phyloP scores from a whole-genome alignment of 73 alveolate species.

The Breviolum minutum region DNA sequence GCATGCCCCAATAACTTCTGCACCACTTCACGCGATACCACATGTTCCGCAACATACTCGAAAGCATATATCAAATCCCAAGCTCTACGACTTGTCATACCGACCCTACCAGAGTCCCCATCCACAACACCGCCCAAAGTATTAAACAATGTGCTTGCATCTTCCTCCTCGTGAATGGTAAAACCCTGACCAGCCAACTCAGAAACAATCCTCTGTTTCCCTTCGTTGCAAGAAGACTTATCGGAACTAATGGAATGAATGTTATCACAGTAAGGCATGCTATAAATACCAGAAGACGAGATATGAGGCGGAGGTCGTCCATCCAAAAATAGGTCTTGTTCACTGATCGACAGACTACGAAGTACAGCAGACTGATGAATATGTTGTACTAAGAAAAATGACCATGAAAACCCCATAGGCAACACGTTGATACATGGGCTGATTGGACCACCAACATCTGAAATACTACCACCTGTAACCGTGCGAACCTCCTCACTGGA shows the following conservation, averaged over 20 bases:
- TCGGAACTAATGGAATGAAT: not conserved
- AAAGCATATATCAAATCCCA: not conserved
- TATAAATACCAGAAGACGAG: not conserved
- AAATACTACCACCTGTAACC: not conserved
- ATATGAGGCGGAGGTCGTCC: too few relatives aligned
- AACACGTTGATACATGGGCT: not conserved
- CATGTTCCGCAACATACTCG: not conserved
- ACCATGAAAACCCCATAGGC: not conserved
- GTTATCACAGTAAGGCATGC: conserved; percentile 43
- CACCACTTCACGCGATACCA: not conserved
- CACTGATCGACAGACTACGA: too few relatives aligned
- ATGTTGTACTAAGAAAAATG: too few relatives aligned
- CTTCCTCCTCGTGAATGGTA: too few relatives aligned
- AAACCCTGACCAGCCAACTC: not conserved
- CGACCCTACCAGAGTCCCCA: not conserved
- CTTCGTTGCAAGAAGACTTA: not conserved
- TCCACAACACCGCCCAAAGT: conserved; percentile 27
- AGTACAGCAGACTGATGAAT: too few relatives aligned
- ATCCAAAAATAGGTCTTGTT: too few relatives aligned
- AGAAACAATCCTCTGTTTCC: not conserved
- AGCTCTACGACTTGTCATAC: not conserved
- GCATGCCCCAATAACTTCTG: conserved; percentile 33
- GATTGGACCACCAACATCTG: too few relatives aligned
- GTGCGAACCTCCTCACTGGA: not conserved
- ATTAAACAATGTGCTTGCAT: not conserved